A percentile compares a stretch with the other conserved stretches of the same genome.
These are phyloP conservation scores for Lepidium sativum DNA, from an alignment of 345 rosid genomes.

Conservation along the genomic window DNA sequence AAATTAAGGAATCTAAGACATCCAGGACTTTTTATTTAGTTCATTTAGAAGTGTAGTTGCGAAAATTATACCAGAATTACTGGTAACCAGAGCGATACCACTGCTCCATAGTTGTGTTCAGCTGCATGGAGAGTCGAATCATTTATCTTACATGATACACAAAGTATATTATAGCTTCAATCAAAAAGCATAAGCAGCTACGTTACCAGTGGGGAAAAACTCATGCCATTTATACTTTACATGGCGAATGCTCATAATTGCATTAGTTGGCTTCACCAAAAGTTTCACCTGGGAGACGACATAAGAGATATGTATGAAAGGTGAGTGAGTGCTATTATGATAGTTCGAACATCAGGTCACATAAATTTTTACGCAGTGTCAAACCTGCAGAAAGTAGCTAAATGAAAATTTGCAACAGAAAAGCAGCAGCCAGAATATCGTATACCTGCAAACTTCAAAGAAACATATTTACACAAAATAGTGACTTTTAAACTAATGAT, in stretches of 20 bases:
- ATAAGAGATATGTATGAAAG: neutral
- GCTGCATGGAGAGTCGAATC: conserved; percentile 39
- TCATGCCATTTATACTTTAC: conserved; percentile 87
- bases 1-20: conserved; percentile 18
- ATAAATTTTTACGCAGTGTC: neutral
- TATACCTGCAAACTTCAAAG: conserved; percentile 56
- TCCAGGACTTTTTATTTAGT: neutral
- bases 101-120: conserved; percentile 61
- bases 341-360: conserved; percentile 8
- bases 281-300: conserved; percentile 52
- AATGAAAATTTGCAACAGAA: conserved; percentile 57
- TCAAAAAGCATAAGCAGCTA: neutral
- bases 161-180: neutral
- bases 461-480: conserved; percentile 8
- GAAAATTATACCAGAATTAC: conserved; percentile 48
- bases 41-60: neutral
- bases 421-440: conserved; percentile 80
- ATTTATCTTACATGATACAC: neutral
- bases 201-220: conserved; percentile 68
- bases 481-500: conserved; percentile 1
- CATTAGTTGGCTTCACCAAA: conserved; percentile 85
- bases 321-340: neutral
- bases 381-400: conserved; percentile 82
- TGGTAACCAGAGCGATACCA: conserved; percentile 76
- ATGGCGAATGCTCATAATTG: conserved; percentile 58